These are phyloP conservation scores for Puccinia sorghi DNA, from an alignment of 1,284 basidiomycete species.

Conservation along the genomic window DNA sequence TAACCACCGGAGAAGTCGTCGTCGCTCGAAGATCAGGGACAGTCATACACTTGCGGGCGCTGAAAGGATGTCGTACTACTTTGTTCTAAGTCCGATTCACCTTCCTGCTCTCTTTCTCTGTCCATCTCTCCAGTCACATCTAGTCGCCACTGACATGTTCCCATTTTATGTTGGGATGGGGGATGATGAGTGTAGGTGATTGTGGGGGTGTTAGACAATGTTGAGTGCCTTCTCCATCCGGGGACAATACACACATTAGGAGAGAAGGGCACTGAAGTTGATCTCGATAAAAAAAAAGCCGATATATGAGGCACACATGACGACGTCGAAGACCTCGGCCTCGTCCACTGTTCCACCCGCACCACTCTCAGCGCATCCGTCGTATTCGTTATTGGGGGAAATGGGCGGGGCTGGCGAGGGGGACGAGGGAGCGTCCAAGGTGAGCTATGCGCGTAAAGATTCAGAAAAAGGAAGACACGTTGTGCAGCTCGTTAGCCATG, in stretches of 20 bases:
- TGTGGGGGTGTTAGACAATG: slow-evolving; percentile 35
- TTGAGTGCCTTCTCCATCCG: background rate
- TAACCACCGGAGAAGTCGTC: too few relatives aligned
- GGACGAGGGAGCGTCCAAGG: slow-evolving; percentile 44
- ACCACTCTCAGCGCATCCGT: slow-evolving; percentile 44
- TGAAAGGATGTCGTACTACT: slow-evolving; percentile 28
- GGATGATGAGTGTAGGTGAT: too few relatives aligned
- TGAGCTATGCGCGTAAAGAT: slow-evolving; percentile 53
- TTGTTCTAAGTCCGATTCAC: slow-evolving; percentile 26
- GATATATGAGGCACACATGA: slow-evolving; percentile 55
- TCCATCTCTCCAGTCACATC: too few relatives aligned
- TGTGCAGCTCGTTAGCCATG: slow-evolving; percentile 94
- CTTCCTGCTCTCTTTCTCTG: too few relatives aligned
- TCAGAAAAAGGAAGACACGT: slow-evolving; percentile 66
- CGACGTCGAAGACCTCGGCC: slow-evolving; percentile 52
- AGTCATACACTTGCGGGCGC: too few relatives aligned
- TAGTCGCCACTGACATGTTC: too few relatives aligned
- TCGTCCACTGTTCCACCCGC: slow-evolving; percentile 51
- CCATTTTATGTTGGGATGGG: background rate
- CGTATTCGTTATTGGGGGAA: slow-evolving; percentile 53
- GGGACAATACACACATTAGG: too few relatives aligned
- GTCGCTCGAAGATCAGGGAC: too few relatives aligned
- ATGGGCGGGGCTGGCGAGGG: background rate
- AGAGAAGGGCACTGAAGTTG: too few relatives aligned
- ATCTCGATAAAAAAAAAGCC: slow-evolving; percentile 52